Base-by-base conservation (phyloP, 2,329 filamentous ascomycete genomes). In the Trichoderma sp. region DNA sequence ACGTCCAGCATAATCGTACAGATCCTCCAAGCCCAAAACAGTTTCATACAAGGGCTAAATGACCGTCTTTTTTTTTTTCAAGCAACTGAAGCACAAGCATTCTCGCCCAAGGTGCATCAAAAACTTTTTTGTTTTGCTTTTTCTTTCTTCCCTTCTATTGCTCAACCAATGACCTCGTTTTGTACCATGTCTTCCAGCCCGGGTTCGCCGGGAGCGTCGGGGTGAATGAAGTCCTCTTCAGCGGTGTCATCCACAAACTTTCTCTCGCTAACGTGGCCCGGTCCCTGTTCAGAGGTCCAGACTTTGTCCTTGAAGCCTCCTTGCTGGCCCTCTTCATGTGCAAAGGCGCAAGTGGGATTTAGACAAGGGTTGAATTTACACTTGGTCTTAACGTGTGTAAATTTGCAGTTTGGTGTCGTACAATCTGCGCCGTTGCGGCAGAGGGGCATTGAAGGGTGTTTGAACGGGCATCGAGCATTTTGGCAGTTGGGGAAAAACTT, bases 401-500 rank as follows among this genome's bases (percentile, higher is more conserved):
- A 99, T 74, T 93, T 94, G 87, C 96, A 99, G 71, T 89, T 89
- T 14, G 89, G 83, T 4, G 88, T 89, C 43, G 90, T 90, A 84
- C 96, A 99, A 77, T 95, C 93, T 59, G 91, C 92, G 33, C 96
- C 96, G 77, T 97, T 97, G 70, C 93, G 90, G 83, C 96, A 99
- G 29, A 93, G 85, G 7, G 93, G 93, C 87, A 93, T 93, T 33
- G 86, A 87, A 0, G 94, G 94, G 78, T 99, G 96, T 79, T 91
- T 91, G 85, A 97, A 99, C 1, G 92, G 88, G 78, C 96, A 99
- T 74, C 88, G 86, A 10, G 90, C 87, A 79, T 98, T 97, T 61
- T 93, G 91, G 84, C 94, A 97, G 81, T 96, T 93, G 70, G 94
- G 93, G 79, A 89, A 97, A 85, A 94, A 97, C 77, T 91, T 93